Evolutionary conservation across 768 basidiomycete genomes (phyloP).

Genomic region (Filobasidium floriforme): DNA sequence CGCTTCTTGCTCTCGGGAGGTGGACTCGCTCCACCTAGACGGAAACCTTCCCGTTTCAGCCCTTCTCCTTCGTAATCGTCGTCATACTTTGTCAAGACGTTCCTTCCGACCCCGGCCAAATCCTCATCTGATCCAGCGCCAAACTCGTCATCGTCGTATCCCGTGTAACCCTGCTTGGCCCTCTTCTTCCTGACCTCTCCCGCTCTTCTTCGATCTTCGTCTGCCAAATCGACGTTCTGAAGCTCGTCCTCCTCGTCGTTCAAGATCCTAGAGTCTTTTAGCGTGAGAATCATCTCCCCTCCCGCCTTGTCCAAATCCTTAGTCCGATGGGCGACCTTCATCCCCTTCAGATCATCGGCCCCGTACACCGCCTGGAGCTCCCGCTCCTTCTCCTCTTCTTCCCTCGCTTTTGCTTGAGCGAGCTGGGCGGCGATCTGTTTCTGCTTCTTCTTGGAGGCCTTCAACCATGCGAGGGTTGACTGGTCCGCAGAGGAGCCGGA

Average conservation of each 20-base stretch:
- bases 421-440: slow-evolving; percentile 67
- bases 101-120: slow-evolving; percentile 61
- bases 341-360: slow-evolving; percentile 82
- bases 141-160: slow-evolving; percentile 95
- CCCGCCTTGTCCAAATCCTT: slow-evolving; percentile 78
- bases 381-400: slow-evolving; percentile 73
- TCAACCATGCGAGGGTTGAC: slow-evolving; percentile 78
- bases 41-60: slow-evolving; percentile 61
- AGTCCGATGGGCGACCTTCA: slow-evolving; percentile 94
- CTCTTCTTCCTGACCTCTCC: slow-evolving; percentile 68
- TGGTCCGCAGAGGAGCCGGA: background rate
- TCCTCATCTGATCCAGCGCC: slow-evolving; percentile 50
- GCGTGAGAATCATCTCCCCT: slow-evolving; percentile 86
- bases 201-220: slow-evolving; percentile 54
- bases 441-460: slow-evolving; percentile 66
- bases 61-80: slow-evolving; percentile 63
- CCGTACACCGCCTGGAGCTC: slow-evolving; percentile 74
- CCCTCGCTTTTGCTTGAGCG: slow-evolving; percentile 60
- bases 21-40: slow-evolving; percentile 57
- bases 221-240: slow-evolving; percentile 90
- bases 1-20: slow-evolving; percentile 12
- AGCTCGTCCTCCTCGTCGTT: slow-evolving; percentile 98
- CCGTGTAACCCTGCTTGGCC: slow-evolving; percentile 81
- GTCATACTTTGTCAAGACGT: slow-evolving; percentile 86
- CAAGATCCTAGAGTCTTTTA: slow-evolving; percentile 91